Evolutionary conservation across 805 yeast genomes (phyloP).

Genomic region (Lachancea thermotolerans): DNA sequence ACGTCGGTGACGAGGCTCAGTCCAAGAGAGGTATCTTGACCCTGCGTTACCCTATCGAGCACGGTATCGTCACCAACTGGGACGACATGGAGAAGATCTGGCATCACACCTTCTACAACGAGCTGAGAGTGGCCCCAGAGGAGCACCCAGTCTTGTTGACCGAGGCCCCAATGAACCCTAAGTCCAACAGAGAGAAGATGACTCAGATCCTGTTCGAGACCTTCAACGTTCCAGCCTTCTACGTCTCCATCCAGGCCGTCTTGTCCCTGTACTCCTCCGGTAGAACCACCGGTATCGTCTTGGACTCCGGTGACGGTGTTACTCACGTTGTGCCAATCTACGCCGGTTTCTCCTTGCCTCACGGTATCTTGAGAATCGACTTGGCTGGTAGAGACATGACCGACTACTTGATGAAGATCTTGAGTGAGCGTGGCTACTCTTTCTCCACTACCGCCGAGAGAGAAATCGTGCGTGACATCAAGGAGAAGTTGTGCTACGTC

Average conservation of each 20-base stretch:
- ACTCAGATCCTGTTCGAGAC: slow-evolving; percentile 99
- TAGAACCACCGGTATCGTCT: slow-evolving; percentile 99
- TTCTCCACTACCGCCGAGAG: slow-evolving; percentile 99
- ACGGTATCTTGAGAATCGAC: slow-evolving; percentile 97
- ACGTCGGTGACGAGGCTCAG: slow-evolving; percentile 99
- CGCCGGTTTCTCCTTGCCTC: slow-evolving; percentile 99
- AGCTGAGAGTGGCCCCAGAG: slow-evolving; percentile 99
- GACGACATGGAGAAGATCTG: slow-evolving; percentile 99
- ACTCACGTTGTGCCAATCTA: slow-evolving; percentile 99
- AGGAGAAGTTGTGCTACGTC: slow-evolving; percentile 98
- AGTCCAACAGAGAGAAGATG: slow-evolving; percentile 99
- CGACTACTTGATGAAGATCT: slow-evolving; percentile 96
- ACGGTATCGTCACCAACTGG: slow-evolving; percentile 99
- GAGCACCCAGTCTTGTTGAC: slow-evolving; percentile 99
- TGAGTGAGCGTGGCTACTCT: slow-evolving; percentile 97
- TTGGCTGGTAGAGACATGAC: slow-evolving; percentile 99
- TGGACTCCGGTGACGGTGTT: slow-evolving; percentile 99
- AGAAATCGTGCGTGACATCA: slow-evolving; percentile 83
- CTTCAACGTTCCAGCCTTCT: slow-evolving; percentile 98
- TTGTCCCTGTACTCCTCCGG: slow-evolving; percentile 97
- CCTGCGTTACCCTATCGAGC: slow-evolving; percentile 98
- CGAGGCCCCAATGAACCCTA: slow-evolving; percentile 99
- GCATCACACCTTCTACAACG: slow-evolving; percentile 99
- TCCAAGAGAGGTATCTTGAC: slow-evolving; percentile 99
- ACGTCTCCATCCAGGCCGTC: slow-evolving; percentile 98